These are phyloP conservation scores for Fusarium sp. DNA, from an alignment of 2,329 filamentous ascomycete species.

Conservation along the genomic window DNA sequence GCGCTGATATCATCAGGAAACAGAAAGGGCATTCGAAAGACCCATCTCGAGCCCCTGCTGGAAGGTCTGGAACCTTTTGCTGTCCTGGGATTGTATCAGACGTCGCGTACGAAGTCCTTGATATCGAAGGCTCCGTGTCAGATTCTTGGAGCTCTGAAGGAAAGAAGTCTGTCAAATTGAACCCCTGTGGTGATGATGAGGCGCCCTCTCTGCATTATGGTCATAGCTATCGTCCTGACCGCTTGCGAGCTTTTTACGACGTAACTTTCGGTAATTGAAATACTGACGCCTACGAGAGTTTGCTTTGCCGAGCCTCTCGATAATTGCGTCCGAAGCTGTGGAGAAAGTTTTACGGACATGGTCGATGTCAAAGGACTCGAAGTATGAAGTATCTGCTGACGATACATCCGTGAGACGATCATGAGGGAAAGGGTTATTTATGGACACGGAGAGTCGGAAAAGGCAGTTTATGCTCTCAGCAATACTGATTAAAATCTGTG, in stretches of 20 bases:
- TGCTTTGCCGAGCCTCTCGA: no score
- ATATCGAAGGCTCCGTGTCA: no score
- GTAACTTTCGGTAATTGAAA: no score
- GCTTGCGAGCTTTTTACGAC: no score
- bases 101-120: background rate
- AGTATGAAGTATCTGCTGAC: background rate
- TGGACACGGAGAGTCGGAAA: background rate
- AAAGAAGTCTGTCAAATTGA: no score
- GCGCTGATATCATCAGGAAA: background rate
- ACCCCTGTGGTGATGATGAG: no score
- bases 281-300: no score
- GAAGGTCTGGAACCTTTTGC: rapidly evolving
- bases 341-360: no score
- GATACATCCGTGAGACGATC: background rate
- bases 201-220: no score
- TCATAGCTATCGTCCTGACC: no score
- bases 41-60: background rate
- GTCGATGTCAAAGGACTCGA: no score
- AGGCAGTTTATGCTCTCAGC: conserved; percentile 19
- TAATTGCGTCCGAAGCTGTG: background rate
- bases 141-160: no score
- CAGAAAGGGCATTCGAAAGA: conserved; percentile 26
- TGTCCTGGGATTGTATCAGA: background rate
- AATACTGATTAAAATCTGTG: background rate
- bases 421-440: conserved; percentile 25